Evolutionary conservation across 768 basidiomycete genomes (phyloP), one percentile per base, ranked within the genome.

Genomic region (Lyophyllum atratum): DNA sequence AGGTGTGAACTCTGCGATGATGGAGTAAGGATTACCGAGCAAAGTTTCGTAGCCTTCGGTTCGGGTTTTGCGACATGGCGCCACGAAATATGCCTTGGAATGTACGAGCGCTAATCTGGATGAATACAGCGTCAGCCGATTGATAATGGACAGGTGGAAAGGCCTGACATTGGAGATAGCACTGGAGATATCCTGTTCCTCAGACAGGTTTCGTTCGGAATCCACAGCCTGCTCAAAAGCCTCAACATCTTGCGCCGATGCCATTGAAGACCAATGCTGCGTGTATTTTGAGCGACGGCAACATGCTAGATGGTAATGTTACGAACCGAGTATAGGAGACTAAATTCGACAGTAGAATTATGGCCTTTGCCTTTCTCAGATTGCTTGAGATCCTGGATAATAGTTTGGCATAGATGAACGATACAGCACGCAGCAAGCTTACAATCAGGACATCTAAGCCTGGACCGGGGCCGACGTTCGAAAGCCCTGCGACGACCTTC

Each of bases 401-500:
- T 17, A 24, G 14, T 34, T 37, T 50, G 19, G 50, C 46, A 33
- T 21, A 46, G 17, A 33, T 17, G 21, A 6, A 24, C 24, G 34
- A 37, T 17, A 29, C 15, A 26, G n/a, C 17, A 8, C 2, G 24
- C 17, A 52, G 15, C 14, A 17, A 8, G 34, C 49, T 59, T 17
- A 66, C 67, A 14, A 55, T 48, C 43, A 62, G 42, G 15, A 65
- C 45, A 33, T 64, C 61, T 29, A 68, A 17, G 31, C 60, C 42
- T 2, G 59, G 28, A 40, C 60, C 60, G 9, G 50, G 54, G 25
- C 64, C 65, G 31, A 61, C 60, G 14, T 44, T 37, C 5, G 66
- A 34, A 17, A 68, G 37, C 15, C 69, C 69, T n/a, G 64, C 24
- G n/a, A 70, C 51, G 10, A 64, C 59, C 42, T 66, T 69, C 28